These are phyloP conservation scores for Chlorociboria aeruginascens DNA, from an alignment of 495 filamentous ascomycete genomes.

Conservation along the genomic window DNA sequence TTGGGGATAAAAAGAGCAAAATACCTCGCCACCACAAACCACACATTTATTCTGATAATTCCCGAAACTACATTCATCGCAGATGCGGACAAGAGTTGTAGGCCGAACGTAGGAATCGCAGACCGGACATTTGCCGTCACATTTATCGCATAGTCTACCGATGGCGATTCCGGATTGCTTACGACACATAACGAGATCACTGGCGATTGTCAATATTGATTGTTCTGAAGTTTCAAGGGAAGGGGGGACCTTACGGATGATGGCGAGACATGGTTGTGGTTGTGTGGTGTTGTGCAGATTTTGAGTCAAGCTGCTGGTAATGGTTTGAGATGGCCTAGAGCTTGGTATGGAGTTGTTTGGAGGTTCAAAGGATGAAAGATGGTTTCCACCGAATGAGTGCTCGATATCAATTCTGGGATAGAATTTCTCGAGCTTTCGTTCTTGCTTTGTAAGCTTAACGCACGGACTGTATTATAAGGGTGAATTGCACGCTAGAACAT, in stretches of 20 bases:
- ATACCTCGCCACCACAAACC: constrained; percentile 83
- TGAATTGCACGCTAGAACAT: too few species aligned
- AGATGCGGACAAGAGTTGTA: constrained; percentile 94
- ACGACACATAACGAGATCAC: constrained; percentile 99
- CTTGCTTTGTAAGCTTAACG: neutral
- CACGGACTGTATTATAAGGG: neutral
- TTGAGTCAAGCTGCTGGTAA: neutral
- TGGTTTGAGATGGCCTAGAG: neutral
- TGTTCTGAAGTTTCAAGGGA: constrained; percentile 4
- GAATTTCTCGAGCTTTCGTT: neutral
- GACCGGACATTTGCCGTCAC: constrained; percentile 97
- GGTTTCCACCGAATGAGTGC: too few species aligned
- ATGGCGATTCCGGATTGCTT: constrained; percentile 97
- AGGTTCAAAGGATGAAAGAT: too few species aligned
- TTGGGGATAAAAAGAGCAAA: constrained; percentile 1
- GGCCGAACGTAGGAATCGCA: constrained; percentile 98
- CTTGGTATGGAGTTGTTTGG: neutral
- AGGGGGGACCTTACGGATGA: constrained; percentile 48
- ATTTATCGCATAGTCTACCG: constrained; percentile 99
- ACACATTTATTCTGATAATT: constrained; percentile 99
- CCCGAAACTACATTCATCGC: constrained; percentile 97
- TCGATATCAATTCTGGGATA: neutral
- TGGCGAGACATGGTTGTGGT: constrained; percentile 52
- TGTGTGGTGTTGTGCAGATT: constrained; percentile 1
- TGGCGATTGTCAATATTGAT: constrained; percentile 29